phyloP scores from a whole-genome alignment of 208 protist genomes.

The Perkinsela sp. region DNA sequence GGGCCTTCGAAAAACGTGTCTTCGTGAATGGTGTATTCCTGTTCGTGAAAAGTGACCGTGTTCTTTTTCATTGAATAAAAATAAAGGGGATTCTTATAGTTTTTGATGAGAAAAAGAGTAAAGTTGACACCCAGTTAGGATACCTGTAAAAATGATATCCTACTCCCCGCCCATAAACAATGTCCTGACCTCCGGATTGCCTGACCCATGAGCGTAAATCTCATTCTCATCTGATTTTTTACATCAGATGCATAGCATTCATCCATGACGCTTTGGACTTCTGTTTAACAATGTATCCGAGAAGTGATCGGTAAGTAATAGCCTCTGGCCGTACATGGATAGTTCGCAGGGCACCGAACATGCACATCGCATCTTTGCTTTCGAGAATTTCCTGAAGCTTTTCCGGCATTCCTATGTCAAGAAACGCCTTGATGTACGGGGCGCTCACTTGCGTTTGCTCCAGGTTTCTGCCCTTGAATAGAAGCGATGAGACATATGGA shows the following conservation, averaged over 20 bases:
- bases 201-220: too few relatives aligned
- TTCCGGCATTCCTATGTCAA: background rate
- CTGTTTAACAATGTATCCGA: background rate
- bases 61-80: background rate
- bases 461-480: background rate
- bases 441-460: background rate
- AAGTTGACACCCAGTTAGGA: too few relatives aligned
- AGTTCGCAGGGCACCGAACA: background rate
- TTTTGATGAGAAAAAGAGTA: too few relatives aligned
- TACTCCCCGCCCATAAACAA: too few relatives aligned
- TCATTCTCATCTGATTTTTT: too few relatives aligned
- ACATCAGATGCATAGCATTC: background rate
- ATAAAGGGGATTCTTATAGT: too few relatives aligned
- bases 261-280: constrained; percentile 1
- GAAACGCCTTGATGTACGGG: background rate
- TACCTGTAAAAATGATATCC: too few relatives aligned
- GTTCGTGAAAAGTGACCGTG: background rate
- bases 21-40: background rate
- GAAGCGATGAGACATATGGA: background rate
- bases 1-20: background rate
- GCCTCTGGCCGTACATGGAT: background rate
- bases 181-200: too few relatives aligned
- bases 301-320: background rate
- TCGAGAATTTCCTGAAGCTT: background rate
- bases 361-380: background rate